Evolutionary conservation across 2,329 filamentous ascomycete species (phyloP), one percentile per base, ranked within the genome.

Genomic region (Arthrobotrys pseudoclavata): DNA sequence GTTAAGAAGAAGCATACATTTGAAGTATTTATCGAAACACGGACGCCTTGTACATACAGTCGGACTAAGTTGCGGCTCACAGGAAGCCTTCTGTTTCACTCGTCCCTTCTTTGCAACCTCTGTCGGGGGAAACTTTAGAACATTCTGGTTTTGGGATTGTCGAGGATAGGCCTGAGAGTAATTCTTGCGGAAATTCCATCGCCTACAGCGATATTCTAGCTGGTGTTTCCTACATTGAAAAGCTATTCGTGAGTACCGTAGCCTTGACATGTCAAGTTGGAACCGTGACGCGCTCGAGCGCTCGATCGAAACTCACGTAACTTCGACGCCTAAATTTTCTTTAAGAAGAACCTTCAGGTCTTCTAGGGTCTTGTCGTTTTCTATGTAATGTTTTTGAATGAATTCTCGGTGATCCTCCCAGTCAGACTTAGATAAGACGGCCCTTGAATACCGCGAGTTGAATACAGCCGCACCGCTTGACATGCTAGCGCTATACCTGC

Each of bases 321-420:
- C 60, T 9, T 63, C 60, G n/a, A 63, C 60, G 6, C 60, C 60
- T 48, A 50, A 20, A 13, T 63, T 48, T 10, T 47, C 40, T 37
- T 63, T 63, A 1, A 63, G 26, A 31, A 63, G 60, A 22, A 34
- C 31, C n/a, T 48, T 63, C 3, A 63, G 24, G 10, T 63, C 60
- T 34, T 63, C 60, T 4, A 63, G 24, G 3, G 60, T 63, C 10
- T 31, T 50, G 20, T 63, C 60, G 34, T 63, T 63, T 31, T 63
- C 60, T 31, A 63, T 26, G 18, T 63, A 63, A 50, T 63, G 60
- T 34, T 50, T 63, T 31, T 63, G 60, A 13, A 63, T 63, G n/a
- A 63, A 63, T 13, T 47, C 60, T 15, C 60, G 40, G 29, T 63
- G 60, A 24, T 47, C 22, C 29, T 63, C 60, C 60, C 60, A 63